Evolutionary conservation across 140 eudicot genomes (phyloP), one percentile per base, ranked within the genome.

Genomic region (Flaveria floridana): DNA sequence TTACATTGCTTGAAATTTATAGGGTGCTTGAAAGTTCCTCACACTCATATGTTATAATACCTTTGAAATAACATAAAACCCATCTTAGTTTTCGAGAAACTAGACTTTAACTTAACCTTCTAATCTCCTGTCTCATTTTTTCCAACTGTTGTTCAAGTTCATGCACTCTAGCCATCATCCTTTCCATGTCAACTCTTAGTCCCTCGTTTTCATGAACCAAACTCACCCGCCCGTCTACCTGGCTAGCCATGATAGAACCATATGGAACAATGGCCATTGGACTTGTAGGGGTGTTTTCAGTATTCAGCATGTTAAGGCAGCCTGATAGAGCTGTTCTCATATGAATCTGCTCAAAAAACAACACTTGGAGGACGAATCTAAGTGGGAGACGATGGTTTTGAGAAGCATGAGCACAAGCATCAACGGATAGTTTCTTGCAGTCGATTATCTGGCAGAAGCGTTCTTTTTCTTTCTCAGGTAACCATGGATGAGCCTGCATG

Each of bases 331-430:
- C 85, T 47, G 87, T 85, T 79, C 87, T 83, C 44, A 93, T 52
- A 57, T 90, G 97, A 85, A 93, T 65, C 59, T 93, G 97, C 87
- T 93, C 96, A 51, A 93, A 90, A 78, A 93, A 90, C 70, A 93
- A 83, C 63, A 93, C 96, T 80, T 90, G 96, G 59, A 93, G 84
- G 73, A 86, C 78, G 56, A 90, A 78, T 83, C 97, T 85, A 47
- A 93, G 89, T 1, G 97, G 97, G 48, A 93, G 71, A 57, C 88
- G 78, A 42, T 83, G 79, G 56, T 93, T 93, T 73, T 88, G 96
- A 23, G 97, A 85, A 55, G 88, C 98, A 59, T 93, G 97, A 52
- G 88, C 86, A 79, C 97, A 90, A 14, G 98, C 97, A 44, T 89
- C 96, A 28, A 90, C 55, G 0, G 91, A 88, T 34, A 90, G 91